Evolutionary conservation across 331 rosid species (phyloP).

Genomic region (Rhamnella rubrinervis): DNA sequence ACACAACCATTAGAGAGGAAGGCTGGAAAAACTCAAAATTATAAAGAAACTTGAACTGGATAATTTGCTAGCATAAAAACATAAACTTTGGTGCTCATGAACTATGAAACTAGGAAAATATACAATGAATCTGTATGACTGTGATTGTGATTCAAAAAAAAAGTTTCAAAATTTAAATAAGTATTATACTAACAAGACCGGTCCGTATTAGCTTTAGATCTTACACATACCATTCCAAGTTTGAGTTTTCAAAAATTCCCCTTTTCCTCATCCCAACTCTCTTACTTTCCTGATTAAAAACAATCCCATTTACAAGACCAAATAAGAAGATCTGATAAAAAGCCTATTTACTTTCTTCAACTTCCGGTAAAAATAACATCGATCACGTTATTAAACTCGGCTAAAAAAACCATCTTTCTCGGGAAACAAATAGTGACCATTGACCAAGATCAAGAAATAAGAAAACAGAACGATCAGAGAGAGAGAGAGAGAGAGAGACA

Average conservation of each 20-base stretch:
- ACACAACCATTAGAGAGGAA: neutral
- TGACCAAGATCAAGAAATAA: neutral
- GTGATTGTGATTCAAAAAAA: no score
- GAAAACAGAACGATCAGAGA: neutral
- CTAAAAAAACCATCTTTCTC: neutral
- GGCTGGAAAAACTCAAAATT: neutral
- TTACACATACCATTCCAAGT: neutral
- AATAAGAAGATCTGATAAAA: no score
- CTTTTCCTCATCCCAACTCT: no score
- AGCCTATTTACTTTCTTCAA: no score
- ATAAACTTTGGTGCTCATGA: no score
- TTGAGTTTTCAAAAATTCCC: neutral
- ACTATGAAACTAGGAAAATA: no score
- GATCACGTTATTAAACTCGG: neutral
- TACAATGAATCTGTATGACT: no score
- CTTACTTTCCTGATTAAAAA: no score
- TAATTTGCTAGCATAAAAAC: neutral
- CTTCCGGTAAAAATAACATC: neutral
- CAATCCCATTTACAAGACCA: no score
- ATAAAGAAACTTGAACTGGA: neutral
- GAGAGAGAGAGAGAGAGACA: neutral
- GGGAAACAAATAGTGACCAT: neutral
- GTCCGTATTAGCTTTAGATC: neutral
- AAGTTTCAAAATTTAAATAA: no score
- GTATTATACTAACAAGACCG: no score